Evolutionary conservation across 495 filamentous ascomycete genomes (phyloP), one percentile per base, ranked within the genome.

Genomic region (Apodospora peruviana): DNA sequence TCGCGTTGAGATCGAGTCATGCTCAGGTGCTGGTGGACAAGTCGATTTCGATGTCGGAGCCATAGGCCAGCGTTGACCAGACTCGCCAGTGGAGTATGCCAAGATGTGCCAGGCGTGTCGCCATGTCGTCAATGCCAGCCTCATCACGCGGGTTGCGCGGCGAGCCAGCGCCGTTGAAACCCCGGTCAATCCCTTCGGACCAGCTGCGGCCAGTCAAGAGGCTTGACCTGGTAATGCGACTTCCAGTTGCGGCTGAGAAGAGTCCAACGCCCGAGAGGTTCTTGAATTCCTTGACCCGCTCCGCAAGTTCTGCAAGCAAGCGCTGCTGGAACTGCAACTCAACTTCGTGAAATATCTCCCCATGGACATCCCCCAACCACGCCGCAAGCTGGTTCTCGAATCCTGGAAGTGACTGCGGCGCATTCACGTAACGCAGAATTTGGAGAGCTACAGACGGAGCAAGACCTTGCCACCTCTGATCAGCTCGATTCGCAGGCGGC

Each of bases 41-140:
- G 12, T 62, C 59, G 19, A 29, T 38, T 16, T 66, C 60, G n/a
- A 58, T 46, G 18, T 70, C 70, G 7, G 51, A 58, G 1, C 70
- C 56, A 60, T 88, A 94, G 0, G 81, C 78, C 40, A 88, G 65
- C 24, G 82, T 81, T 5, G 80, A 83, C 90, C 90, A 96, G 2
- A 94, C 83, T 42, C 84, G 75, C 90, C 90, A 96, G 64, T 96
- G 89, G 19, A 95, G 66, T 17, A 90, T 75, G 8, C 82, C 80
- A 36, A 96, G 78, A 55, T 94, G 90, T 10, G 88, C 82, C 34
- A 93, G 70, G 23, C 86, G 81, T 48, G 78, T 81, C 2, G 85
- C 80, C 57, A 91, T 79, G 44, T 88, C 81, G 39, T 80, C 77
- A 16, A 87, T 64, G 44, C 80, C 78, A 21, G 68, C 73, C 36